Evolutionary conservation across 169 alveolate genomes (phyloP).

Genomic region (Miamiensis avidus): DNA sequence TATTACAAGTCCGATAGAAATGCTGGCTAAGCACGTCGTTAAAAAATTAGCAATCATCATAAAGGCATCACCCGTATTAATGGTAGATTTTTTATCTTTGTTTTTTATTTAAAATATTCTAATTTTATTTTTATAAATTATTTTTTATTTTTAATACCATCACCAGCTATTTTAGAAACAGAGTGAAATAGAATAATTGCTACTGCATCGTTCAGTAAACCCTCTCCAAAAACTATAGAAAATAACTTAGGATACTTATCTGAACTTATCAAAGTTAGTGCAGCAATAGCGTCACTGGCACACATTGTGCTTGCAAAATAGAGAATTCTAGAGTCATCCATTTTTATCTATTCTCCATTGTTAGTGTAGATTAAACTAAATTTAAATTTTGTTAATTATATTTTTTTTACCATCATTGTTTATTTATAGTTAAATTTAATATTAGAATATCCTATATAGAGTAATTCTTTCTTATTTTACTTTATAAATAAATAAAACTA

Average conservation of each 20-base stretch:
- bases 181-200: conserved; percentile 61
- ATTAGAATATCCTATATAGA: not conserved
- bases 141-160: not conserved
- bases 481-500: no score
- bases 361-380: not conserved
- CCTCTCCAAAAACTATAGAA: conserved; percentile 82
- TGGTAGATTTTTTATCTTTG: no score
- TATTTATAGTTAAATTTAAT: no score
- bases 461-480: not conserved
- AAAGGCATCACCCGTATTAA: no score
- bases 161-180: not conserved
- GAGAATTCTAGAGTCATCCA: not conserved
- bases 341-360: not conserved
- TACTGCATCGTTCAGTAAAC: conserved; percentile 84
- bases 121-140: no score
- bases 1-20: conserved; percentile 27
- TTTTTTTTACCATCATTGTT: no score
- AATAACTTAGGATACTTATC: conserved; percentile 70
- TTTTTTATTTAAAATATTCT: no score
- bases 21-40: not conserved
- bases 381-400: no score
- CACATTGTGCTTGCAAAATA: conserved; percentile 51
- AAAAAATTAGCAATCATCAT: not conserved
- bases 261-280: conserved; percentile 65
- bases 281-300: conserved; percentile 80